These are phyloP conservation scores for Lyophyllum shimeji DNA, from an alignment of 768 basidiomycete genomes.

Conservation along the genomic window DNA sequence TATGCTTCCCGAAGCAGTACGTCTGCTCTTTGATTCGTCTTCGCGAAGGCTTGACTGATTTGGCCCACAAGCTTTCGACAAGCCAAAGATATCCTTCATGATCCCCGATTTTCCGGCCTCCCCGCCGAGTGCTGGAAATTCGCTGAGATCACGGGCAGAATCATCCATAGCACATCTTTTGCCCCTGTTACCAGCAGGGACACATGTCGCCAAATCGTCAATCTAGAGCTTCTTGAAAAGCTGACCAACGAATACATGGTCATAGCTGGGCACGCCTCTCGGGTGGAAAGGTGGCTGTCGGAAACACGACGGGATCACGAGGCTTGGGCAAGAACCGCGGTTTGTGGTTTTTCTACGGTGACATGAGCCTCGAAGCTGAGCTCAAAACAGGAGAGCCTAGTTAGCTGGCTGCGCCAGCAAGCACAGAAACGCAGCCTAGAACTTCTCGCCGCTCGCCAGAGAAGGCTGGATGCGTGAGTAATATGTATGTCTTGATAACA, in stretches of 20 bases:
- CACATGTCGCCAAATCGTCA: constrained; percentile 16
- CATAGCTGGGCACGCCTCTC: constrained; percentile 17
- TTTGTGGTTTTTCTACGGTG: constrained; percentile 1
- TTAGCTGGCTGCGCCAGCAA: constrained; percentile 31
- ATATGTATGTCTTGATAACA: background rate
- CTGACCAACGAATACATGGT: constrained; percentile 26
- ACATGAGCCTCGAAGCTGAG: background rate
- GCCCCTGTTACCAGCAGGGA: constrained; percentile 21
- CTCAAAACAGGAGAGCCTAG: constrained; percentile 23
- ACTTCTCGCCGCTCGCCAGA: constrained; percentile 33
- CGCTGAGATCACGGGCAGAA: constrained; percentile 16
- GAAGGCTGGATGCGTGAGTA: constrained; percentile 37
- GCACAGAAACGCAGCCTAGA: constrained; percentile 34
- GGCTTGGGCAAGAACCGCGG: constrained; percentile 26
- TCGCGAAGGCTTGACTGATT: background rate
- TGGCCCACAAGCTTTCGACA: constrained; percentile 15
- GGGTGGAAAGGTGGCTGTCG: constrained; percentile 26
- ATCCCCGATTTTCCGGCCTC: constrained; percentile 8
- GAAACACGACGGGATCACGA: constrained; percentile 30
- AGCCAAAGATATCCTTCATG: constrained; percentile 9
- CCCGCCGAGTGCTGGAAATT: constrained; percentile 17
- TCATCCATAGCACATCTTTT: constrained; percentile 19
- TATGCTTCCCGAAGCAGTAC: constrained; percentile 20
- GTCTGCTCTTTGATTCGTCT: background rate
- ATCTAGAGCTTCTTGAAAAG: constrained; percentile 13